Evolutionary conservation across 129 eudicot genomes (phyloP), one percentile per base, ranked within the genome.

Genomic region (Centella asiatica): DNA sequence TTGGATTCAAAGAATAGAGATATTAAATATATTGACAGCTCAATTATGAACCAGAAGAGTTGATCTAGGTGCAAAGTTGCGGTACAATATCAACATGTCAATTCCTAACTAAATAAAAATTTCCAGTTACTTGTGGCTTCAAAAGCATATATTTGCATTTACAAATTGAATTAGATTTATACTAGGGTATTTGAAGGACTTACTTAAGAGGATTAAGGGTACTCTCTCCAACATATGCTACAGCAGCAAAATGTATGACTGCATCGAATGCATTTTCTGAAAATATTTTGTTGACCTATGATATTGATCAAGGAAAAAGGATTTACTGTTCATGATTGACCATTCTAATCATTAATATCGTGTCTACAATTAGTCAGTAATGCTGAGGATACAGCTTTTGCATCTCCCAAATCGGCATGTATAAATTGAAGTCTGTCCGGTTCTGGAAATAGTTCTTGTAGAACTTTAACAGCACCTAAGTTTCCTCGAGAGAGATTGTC

Each of bases 171-270:
- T 18, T 31, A 57, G 39, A 32, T 26, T 32, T 13, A 2, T 55
- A 18, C 20, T n/a, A 29, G 20, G 20, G 6, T 11, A 24, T 32
- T 13, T 5, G 22, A 29, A 6, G n/a, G 6, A n/a, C 61, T 56
- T 85, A 68, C 88, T 73, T 74, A 28, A 89, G 78, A 58, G 97
- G 97, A 63, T 89, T 90, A 53, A 78, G 77, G 59, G 97, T 89
- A 62, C 97, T 89, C 68, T 89, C 97, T 19, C 97, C 97, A 42
- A 88, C 97, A 71, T 88, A 88, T 27, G 97, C 95, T 57, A 88
- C 97, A 20, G 97, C 97, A 24, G 97, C 97, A 82, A 88, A 88
- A 76, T 88, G 97, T 78, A 88, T 88, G 51, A 88, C 97, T 24
- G 97, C 97, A 68, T 88, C 97, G 71, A 88, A 85, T 46, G 97